These are phyloP conservation scores for Solanum tarijense DNA, from an alignment of 257 asterid species.

Conservation along the genomic window DNA sequence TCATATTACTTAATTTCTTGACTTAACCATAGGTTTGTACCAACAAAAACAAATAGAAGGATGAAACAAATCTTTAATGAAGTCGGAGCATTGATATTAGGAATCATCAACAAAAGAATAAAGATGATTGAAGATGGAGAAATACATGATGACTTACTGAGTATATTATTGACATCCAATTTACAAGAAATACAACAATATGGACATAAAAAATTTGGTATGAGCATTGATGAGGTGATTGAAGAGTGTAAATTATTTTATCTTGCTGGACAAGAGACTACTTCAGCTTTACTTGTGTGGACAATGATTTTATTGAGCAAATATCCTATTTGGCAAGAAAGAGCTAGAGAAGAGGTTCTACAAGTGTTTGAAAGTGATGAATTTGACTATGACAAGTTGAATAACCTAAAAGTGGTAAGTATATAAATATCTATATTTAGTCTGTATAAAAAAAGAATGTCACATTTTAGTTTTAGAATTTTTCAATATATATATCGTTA, in stretches of 20 bases:
- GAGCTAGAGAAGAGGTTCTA: slow-evolving; percentile 16
- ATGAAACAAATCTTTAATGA: slow-evolving; percentile 7
- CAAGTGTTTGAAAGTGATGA: slow-evolving; percentile 1
- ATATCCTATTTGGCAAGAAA: slow-evolving; percentile 13
- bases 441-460: background rate
- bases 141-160: slow-evolving; percentile 8
- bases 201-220: slow-evolving; percentile 4
- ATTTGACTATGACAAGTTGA: slow-evolving; percentile 11
- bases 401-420: slow-evolving; percentile 13
- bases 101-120: slow-evolving; percentile 2
- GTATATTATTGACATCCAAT: slow-evolving; percentile 10
- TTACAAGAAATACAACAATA: background rate
- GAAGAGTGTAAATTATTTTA: slow-evolving; percentile 25
- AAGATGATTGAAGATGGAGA: background rate
- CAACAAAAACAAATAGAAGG: slow-evolving; percentile 8
- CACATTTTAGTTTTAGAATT: background rate
- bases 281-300: slow-evolving; percentile 14
- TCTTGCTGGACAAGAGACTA: slow-evolving; percentile 19
- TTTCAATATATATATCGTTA: background rate
- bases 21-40: background rate
- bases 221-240: slow-evolving; percentile 16
- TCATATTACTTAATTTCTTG: background rate
- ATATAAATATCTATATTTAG: background rate
- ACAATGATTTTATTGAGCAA: slow-evolving; percentile 13
- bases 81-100: background rate